These are phyloP conservation scores for Puccinia horiana DNA, from an alignment of 1,284 basidiomycete species.

Conservation along the genomic window DNA sequence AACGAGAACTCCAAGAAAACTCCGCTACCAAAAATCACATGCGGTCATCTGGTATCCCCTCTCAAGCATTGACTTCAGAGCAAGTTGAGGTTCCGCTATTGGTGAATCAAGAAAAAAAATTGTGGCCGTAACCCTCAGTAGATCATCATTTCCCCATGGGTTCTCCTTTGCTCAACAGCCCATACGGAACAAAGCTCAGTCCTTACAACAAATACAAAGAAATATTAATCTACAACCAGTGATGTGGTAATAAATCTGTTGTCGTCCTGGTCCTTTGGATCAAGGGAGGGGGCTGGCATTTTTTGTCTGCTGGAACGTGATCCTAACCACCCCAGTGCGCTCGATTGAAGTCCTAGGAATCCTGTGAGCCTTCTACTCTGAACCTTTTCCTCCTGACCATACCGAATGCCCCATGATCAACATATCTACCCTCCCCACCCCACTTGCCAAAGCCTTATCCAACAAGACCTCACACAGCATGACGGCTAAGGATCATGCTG, in stretches of 20 bases:
- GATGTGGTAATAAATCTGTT: slow-evolving; percentile 1
- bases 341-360: slow-evolving; percentile 31
- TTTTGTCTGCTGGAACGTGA: too few species aligned
- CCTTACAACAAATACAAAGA: slow-evolving; percentile 38
- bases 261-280: too few species aligned
- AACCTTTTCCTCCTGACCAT: background rate
- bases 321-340: slow-evolving; percentile 19
- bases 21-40: slow-evolving; percentile 58
- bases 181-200: slow-evolving; percentile 22
- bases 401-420: background rate
- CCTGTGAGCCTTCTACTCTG: slow-evolving; percentile 16
- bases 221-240: slow-evolving; percentile 26
- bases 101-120: slow-evolving; percentile 30
- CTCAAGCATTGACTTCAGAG: slow-evolving; percentile 73
- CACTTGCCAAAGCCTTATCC: slow-evolving; percentile 27
- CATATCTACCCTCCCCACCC: slow-evolving; percentile 22
- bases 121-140: background rate
- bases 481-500: background rate
- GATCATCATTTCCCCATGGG: slow-evolving; percentile 32
- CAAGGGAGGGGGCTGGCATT: too few species aligned
- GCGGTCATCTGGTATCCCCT: slow-evolving; percentile 37
- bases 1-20: slow-evolving; percentile 58
- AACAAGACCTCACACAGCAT: background rate
- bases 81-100: slow-evolving; percentile 92
- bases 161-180: slow-evolving; percentile 7